Percentiles rank a stretch among this genome's conserved stretches.
phyloP scores from a whole-genome alignment of 306 rosid genomes.

The Lathyrus oleraceus region DNA sequence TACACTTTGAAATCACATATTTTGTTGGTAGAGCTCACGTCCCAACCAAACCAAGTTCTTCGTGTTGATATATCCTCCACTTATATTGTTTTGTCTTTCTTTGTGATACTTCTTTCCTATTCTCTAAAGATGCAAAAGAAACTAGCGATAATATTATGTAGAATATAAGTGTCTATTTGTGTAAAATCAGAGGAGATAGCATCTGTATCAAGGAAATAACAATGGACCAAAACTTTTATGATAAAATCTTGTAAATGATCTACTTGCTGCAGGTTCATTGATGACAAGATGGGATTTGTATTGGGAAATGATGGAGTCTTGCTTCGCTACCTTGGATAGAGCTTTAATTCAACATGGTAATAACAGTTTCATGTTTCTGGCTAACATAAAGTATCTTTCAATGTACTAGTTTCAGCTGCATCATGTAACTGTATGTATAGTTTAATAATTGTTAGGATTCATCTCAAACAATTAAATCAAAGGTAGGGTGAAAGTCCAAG shows the following conservation, averaged over 20 bases:
- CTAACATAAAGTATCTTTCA: conserved; percentile 2
- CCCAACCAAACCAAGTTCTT: conserved; percentile 15
- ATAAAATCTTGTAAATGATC: conserved; percentile 25
- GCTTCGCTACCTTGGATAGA: conserved; percentile 91
- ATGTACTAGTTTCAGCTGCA: conserved; percentile 18
- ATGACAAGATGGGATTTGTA: conserved; percentile 86
- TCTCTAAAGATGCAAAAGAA: neutral
- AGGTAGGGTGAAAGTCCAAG: conserved; percentile 2
- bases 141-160: neutral
- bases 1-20: conserved; percentile 21
- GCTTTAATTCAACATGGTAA: conserved; percentile 48
- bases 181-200: neutral
- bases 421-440: conserved; percentile 21
- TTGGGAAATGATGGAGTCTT: conserved; percentile 94
- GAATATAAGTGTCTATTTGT: neutral
- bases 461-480: conserved; percentile 9
- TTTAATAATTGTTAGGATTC: conserved; percentile 8
- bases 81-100: conserved; percentile 6
- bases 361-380: conserved; percentile 18
- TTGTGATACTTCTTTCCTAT: neutral
- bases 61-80: neutral
- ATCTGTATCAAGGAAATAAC: neutral
- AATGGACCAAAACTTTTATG: neutral
- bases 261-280: conserved; percentile 62
- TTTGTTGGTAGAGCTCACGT: neutral